These are phyloP conservation scores for Candida mattraensis DNA, from an alignment of 805 yeast species.

Conservation along the genomic window DNA sequence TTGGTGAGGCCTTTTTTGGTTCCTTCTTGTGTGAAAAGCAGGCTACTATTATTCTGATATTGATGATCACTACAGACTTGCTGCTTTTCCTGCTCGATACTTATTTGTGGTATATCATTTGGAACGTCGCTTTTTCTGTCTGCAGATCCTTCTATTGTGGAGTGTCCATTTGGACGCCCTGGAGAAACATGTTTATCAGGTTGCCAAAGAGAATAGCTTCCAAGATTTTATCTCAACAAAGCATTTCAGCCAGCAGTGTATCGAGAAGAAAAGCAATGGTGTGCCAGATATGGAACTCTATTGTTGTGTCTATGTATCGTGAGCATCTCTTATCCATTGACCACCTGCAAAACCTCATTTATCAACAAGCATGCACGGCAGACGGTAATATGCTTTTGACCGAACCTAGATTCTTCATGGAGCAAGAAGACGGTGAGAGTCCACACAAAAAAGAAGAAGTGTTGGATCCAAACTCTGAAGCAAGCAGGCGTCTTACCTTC, in stretches of 20 bases:
- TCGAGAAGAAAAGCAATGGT: conserved; percentile 53
- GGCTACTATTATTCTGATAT: conserved; percentile 51
- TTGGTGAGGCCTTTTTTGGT: conserved; percentile 61
- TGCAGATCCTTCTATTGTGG: conserved; percentile 68
- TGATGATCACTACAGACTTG: conserved; percentile 61
- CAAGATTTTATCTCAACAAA: conserved; percentile 54
- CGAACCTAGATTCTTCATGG: conserved; percentile 77
- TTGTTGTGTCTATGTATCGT: conserved; percentile 78
- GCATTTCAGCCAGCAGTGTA: conserved; percentile 31
- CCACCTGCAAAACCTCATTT: conserved; percentile 65
- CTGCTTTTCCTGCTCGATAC: conserved; percentile 77
- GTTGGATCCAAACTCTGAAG: conserved; percentile 67
- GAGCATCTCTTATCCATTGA: conserved; percentile 77
- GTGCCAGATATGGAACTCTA: conserved; percentile 80
- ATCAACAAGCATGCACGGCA: conserved; percentile 44
- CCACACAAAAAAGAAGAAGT: conserved; percentile 47
- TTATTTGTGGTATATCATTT: conserved; percentile 80
- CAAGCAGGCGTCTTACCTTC: conserved; percentile 78
- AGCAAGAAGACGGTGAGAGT: conserved; percentile 68
- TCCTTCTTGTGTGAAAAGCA: conserved; percentile 53
- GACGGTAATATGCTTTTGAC: conserved; percentile 45
- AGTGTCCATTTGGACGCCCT: conserved; percentile 83
- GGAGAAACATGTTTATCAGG: conserved; percentile 77
- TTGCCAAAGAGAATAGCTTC: conserved; percentile 75
- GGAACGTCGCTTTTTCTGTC: conserved; percentile 75